These are phyloP conservation scores for Exophiala sp. DNA, from an alignment of 2,329 filamentous ascomycete species.

Conservation along the genomic window DNA sequence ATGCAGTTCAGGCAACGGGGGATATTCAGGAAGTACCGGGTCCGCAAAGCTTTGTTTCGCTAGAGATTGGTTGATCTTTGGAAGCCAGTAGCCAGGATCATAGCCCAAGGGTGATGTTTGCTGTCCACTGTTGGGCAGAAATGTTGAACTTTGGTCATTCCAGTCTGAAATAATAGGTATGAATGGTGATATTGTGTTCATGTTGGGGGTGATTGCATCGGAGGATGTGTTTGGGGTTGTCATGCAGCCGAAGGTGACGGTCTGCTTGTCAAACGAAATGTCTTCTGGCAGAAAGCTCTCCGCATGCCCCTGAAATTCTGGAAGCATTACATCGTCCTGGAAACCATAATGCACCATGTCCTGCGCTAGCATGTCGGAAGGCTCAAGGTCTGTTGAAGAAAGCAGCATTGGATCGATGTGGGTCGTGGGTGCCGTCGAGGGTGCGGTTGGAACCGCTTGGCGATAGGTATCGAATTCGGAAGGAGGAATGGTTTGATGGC, in stretches of 20 bases:
- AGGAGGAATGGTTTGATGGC: too few species aligned
- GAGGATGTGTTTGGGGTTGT: slow-evolving; percentile 4
- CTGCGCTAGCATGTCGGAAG: too few species aligned
- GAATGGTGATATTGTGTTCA: background rate
- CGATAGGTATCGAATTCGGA: too few species aligned
- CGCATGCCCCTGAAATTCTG: background rate
- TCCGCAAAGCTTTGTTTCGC: background rate
- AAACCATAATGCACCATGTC: too few species aligned
- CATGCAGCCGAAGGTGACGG: background rate
- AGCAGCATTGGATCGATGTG: too few species aligned
- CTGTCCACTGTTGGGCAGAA: too few species aligned
- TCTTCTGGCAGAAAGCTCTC: background rate
- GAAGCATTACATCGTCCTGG: background rate
- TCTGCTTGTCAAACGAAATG: background rate
- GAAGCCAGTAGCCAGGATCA: background rate
- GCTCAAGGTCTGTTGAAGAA: too few species aligned
- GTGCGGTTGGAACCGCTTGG: too few species aligned
- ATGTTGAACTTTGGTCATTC: background rate
- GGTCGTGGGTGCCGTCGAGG: too few species aligned
- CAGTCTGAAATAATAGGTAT: background rate
- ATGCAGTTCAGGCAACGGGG: background rate
- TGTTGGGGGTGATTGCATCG: background rate
- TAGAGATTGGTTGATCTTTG: background rate
- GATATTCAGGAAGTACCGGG: background rate
- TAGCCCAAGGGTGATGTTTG: background rate